Evolutionary conservation across 129 eudicot species (phyloP).

Genomic region (Escallonia herrerae): DNA sequence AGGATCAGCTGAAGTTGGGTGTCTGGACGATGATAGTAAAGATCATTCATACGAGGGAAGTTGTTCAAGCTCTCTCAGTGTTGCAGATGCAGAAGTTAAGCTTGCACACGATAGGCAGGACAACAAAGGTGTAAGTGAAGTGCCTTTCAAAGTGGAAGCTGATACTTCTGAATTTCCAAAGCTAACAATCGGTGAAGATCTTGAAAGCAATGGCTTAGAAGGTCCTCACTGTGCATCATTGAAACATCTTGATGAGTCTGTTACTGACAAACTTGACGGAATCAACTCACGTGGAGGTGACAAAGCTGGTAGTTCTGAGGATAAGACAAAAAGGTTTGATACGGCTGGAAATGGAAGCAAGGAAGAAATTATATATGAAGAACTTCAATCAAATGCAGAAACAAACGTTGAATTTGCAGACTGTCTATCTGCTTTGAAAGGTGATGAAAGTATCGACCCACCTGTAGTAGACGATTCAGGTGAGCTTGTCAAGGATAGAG

Average conservation of each 20-base stretch:
- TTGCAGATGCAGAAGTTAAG: not conserved
- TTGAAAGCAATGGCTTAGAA: not conserved
- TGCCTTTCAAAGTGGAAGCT: conserved; percentile 1
- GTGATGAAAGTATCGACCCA: conserved; percentile 11
- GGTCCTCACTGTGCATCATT: not conserved
- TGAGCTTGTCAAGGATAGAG: conserved; percentile 3
- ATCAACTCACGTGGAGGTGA: no score
- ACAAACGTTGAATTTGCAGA: not conserved
- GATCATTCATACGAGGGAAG: not conserved
- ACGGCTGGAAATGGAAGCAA: not conserved
- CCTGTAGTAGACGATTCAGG: conserved; percentile 2
- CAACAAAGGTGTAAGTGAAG: not conserved
- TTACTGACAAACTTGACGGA: no score
- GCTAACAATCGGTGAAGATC: not conserved
- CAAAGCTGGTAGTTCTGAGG: not conserved
- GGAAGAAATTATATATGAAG: not conserved
- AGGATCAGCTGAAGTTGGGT: conserved; percentile 10
- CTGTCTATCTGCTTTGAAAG: not conserved
- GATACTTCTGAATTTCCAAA: conserved; percentile 1
- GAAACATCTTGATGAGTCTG: no score
- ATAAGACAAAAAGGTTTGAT: not conserved
- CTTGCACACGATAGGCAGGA: not conserved
- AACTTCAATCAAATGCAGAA: not conserved
- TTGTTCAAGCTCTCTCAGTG: not conserved
- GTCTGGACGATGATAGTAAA: not conserved